These are phyloP conservation scores for Kwoniella sp. DNA, from an alignment of 768 basidiomycete genomes.

Conservation along the genomic window DNA sequence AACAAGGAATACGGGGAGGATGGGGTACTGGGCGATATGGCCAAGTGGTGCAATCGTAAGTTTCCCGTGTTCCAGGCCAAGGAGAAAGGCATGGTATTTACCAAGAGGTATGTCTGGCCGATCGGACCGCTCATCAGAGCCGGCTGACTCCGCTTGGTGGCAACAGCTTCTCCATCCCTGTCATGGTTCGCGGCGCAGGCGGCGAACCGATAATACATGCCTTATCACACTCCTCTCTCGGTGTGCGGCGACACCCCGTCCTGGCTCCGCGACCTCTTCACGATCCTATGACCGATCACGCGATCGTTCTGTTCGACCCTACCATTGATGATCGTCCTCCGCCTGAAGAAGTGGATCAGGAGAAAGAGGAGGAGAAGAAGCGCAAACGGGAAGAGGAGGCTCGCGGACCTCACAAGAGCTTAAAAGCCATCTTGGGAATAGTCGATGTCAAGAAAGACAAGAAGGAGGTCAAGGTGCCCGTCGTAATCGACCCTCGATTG, in stretches of 20 bases:
- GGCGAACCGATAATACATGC: constrained; percentile 51
- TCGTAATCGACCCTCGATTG: constrained; percentile 89
- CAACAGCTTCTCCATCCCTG: constrained; percentile 76
- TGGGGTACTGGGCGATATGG: constrained; percentile 61
- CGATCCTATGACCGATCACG: constrained; percentile 96
- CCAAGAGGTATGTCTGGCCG: constrained; percentile 42
- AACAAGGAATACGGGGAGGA: constrained; percentile 61
- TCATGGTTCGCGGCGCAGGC: constrained; percentile 40
- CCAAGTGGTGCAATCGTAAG: constrained; percentile 49
- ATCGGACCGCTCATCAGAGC: background rate
- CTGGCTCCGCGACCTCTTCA: constrained; percentile 75
- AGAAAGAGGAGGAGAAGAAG: constrained; percentile 12
- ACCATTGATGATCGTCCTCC: constrained; percentile 69
- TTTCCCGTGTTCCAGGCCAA: constrained; percentile 57
- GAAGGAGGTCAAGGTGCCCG: constrained; percentile 73
- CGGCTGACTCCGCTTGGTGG: constrained; percentile 21
- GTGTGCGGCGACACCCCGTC: constrained; percentile 55
- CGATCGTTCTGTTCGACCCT: constrained; percentile 94
- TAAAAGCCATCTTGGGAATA: constrained; percentile 57
- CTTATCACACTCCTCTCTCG: constrained; percentile 70
- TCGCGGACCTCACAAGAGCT: constrained; percentile 75
- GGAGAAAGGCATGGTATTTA: constrained; percentile 44
- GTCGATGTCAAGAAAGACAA: constrained; percentile 58
- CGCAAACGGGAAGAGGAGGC: constrained; percentile 25
- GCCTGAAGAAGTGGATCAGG: constrained; percentile 21